A percentile compares a stretch with the other conserved stretches of the same genome.
Evolutionary conservation across 2,329 filamentous ascomycete genomes (phyloP).

Genomic region (Ceratocystis papillata): DNA sequence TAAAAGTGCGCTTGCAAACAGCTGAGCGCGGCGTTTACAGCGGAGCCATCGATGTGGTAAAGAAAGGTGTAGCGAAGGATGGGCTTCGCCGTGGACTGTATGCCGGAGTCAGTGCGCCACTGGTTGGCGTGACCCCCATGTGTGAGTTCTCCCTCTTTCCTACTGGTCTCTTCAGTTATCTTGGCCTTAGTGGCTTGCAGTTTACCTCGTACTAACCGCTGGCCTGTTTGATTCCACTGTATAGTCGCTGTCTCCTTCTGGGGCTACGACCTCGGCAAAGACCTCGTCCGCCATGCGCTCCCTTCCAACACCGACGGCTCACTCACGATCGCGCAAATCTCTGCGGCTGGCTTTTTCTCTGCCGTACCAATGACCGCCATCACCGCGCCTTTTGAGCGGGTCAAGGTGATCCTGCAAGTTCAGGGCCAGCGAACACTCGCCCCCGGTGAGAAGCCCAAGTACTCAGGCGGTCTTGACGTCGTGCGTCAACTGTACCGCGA

Average conservation of each 20-base stretch:
- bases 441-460: conserved; percentile 85
- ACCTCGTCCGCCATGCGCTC: conserved; percentile 61
- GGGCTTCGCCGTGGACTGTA: conserved; percentile 74
- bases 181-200: background rate
- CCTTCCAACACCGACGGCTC: conserved; percentile 55
- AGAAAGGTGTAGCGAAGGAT: conserved; percentile 77
- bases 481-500: conserved; percentile 87
- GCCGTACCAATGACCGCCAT: conserved; percentile 96
- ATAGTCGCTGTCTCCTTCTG: conserved; percentile 60
- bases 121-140: conserved; percentile 97
- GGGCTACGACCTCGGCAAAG: conserved; percentile 94
- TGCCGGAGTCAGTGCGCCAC: conserved; percentile 88
- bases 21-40: conserved; percentile 88
- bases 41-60: conserved; percentile 81
- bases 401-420: conserved; percentile 96
- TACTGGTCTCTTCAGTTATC: background rate
- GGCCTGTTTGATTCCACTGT: background rate
- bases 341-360: conserved; percentile 90
- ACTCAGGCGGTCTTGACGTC: conserved; percentile 77
- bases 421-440: conserved; percentile 84
- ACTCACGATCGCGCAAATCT: conserved; percentile 77
- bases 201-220: background rate
- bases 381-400: conserved; percentile 97
- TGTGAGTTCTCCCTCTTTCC: conserved; percentile 51
- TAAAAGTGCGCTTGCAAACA: conserved; percentile 95